A percentile compares a stretch with the other conserved stretches of the same genome.
These are phyloP conservation scores for Bidens hawaiensis DNA, from an alignment of 140 eudicot species.

Conservation along the genomic window DNA sequence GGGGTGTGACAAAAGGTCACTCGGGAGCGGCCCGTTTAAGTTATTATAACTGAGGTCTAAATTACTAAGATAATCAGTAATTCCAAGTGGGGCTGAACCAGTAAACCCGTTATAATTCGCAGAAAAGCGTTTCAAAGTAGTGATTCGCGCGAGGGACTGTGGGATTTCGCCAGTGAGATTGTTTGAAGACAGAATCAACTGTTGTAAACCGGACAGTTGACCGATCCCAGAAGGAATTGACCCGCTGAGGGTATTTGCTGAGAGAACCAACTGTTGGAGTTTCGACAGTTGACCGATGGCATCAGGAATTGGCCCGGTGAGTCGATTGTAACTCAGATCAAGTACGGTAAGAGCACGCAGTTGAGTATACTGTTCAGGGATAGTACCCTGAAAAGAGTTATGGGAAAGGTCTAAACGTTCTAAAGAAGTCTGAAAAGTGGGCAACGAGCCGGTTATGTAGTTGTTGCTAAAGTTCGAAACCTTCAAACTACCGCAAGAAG, in stretches of 20 bases:
- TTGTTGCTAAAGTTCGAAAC: conserved; percentile 55
- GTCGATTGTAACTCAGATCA: conserved; percentile 48
- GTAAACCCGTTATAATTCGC: no score
- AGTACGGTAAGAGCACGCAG: conserved; percentile 42
- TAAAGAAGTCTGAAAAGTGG: conserved; percentile 39
- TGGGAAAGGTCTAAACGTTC: conserved; percentile 51
- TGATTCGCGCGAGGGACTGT: conserved; percentile 15
- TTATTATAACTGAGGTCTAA: conserved; percentile 68
- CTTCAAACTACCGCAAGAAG: conserved; percentile 45
- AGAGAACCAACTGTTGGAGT: conserved; percentile 46
- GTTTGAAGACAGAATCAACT: conserved; percentile 52
- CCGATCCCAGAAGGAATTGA: conserved; percentile 38
- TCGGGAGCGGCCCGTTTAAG: conserved; percentile 56
- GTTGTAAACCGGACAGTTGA: conserved; percentile 34
- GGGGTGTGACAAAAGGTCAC: conserved; percentile 40
- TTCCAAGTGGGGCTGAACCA: no score
- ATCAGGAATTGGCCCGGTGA: conserved; percentile 49
- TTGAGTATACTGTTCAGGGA: conserved; percentile 38
- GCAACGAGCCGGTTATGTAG: conserved; percentile 39
- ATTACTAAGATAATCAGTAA: no score
- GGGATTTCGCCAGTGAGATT: conserved; percentile 61
- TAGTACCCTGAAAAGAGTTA: conserved; percentile 35
- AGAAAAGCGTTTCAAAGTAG: conserved; percentile 50
- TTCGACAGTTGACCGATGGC: conserved; percentile 32
- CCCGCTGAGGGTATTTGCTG: conserved; percentile 46